A percentile compares a stretch with the other conserved stretches of the same genome.
These are phyloP conservation scores for Dictyostelium firmibasis DNA, from an alignment of 78 protist genomes.

Conservation along the genomic window DNA sequence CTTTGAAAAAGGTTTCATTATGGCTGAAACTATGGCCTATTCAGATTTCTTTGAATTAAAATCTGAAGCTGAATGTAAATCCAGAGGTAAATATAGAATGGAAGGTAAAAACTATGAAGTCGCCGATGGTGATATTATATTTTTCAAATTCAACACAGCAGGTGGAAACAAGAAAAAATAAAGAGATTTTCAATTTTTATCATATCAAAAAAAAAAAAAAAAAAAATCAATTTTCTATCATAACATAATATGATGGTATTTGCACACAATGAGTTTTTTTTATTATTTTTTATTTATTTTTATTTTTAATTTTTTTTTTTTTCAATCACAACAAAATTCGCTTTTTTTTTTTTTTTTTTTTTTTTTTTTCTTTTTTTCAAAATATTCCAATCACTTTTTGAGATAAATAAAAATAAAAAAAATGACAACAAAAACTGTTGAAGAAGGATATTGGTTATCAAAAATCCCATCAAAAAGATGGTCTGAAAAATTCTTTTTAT, in stretches of 20 bases:
- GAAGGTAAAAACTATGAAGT: constrained; percentile 90
- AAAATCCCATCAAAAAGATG: constrained; percentile 49
- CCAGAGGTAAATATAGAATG: constrained; percentile 89
- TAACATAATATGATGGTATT: too few species aligned
- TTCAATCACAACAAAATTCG: not conserved
- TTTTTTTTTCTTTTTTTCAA: too few species aligned
- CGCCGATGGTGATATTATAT: constrained; percentile 91
- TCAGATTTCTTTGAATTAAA: constrained; percentile 80
- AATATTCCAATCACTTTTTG: not conserved
- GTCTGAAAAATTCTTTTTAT: constrained; percentile 77
- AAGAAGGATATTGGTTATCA: constrained; percentile 51
- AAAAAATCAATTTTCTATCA: too few species aligned
- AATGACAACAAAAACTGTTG: not conserved
- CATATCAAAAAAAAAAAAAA: too few species aligned
- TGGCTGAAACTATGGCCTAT: constrained; percentile 92
- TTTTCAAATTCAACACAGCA: constrained; percentile 86
- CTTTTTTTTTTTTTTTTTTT: not conserved
- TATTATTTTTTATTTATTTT: not conserved
- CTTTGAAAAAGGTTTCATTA: constrained; percentile 93
- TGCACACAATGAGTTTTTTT: too few species aligned
- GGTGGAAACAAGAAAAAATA: not conserved
- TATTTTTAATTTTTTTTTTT: too few species aligned
- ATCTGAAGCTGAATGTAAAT: constrained; percentile 78
- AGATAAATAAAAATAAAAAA: not conserved
- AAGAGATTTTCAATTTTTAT: not conserved